Evolutionary conservation across 2,329 filamentous ascomycete species (phyloP).

Genomic region (Cladorrhinum sp.): DNA sequence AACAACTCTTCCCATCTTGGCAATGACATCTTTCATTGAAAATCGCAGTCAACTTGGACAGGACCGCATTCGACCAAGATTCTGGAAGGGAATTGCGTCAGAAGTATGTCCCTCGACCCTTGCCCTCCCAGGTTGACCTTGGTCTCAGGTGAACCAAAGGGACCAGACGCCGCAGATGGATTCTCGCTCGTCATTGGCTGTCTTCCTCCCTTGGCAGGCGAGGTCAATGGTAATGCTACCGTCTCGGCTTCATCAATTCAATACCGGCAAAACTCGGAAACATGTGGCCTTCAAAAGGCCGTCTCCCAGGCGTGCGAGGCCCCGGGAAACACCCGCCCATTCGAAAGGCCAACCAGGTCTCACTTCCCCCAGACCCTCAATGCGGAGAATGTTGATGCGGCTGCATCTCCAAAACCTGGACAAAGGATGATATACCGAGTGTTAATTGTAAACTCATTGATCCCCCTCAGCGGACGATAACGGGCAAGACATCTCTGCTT

Average conservation of each 20-base stretch:
- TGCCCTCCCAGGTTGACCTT: not conserved
- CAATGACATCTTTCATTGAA: not conserved
- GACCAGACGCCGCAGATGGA: not conserved
- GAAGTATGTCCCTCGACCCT: conserved; percentile 12
- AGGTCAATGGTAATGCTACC: not conserved
- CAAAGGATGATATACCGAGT: not conserved
- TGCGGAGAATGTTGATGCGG: conserved; percentile 8
- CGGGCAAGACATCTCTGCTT: conserved; percentile 3
- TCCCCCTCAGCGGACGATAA: not conserved
- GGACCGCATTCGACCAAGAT: conserved; percentile 11
- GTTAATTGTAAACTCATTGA: not conserved
- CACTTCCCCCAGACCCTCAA: not conserved
- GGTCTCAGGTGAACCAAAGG: not conserved
- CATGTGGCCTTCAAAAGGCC: not conserved
- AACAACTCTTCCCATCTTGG: not conserved
- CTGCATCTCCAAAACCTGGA: not conserved
- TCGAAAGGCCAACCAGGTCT: not conserved
- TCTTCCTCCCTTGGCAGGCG: not conserved
- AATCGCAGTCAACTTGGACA: no score
- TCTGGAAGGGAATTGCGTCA: conserved; percentile 17
- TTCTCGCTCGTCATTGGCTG: not conserved
- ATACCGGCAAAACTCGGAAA: not conserved
- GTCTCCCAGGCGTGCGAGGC: not conserved
- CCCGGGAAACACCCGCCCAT: not conserved
- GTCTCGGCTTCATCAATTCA: not conserved